A percentile compares a stretch with the other conserved stretches of the same genome.
These are phyloP conservation scores for Suhomyces chickasaworum DNA, from an alignment of 1,139 yeast species.

Conservation along the genomic window DNA sequence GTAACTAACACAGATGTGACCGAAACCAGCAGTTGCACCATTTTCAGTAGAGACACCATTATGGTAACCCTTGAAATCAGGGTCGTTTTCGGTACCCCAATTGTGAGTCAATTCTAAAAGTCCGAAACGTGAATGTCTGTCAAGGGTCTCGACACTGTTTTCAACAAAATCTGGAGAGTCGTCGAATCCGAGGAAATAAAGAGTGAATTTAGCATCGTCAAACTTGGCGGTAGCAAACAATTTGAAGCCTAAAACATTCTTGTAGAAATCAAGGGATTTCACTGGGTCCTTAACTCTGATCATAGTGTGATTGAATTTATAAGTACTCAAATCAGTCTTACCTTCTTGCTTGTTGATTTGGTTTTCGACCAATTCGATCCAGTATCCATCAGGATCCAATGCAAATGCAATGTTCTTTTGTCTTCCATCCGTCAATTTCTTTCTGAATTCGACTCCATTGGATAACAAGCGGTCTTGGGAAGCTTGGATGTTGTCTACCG, in stretches of 20 bases:
- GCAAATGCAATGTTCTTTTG: conserved; percentile 92
- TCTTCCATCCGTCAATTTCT: conserved; percentile 84
- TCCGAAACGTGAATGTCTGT: conserved; percentile 56
- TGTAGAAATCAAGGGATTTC: conserved; percentile 74
- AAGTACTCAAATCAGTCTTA: conserved; percentile 43
- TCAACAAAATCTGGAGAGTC: conserved; percentile 39
- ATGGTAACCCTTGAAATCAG: conserved; percentile 71
- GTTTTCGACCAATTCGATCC: conserved; percentile 88
- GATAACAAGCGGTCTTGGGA: conserved; percentile 60
- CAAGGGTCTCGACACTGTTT: conserved; percentile 31
- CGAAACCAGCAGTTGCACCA: conserved; percentile 76
- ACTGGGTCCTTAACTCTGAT: conserved; percentile 85
- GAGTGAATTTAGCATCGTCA: conserved; percentile 74
- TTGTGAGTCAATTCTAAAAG: conserved; percentile 89
- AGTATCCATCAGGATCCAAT: conserved; percentile 93
- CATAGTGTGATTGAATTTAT: conserved; percentile 88
- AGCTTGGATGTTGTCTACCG: conserved; percentile 76
- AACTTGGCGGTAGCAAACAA: conserved; percentile 57
- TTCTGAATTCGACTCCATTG: conserved; percentile 73
- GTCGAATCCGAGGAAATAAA: conserved; percentile 81
- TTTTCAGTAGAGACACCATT: conserved; percentile 65
- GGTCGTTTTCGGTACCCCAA: conserved; percentile 89
- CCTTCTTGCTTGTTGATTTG: conserved; percentile 42
- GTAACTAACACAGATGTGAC: conserved; percentile 80
- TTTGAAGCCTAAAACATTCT: conserved; percentile 77